Base-by-base conservation (phyloP, 2,329 filamentous ascomycete species). In the Penicillium sp. region DNA sequence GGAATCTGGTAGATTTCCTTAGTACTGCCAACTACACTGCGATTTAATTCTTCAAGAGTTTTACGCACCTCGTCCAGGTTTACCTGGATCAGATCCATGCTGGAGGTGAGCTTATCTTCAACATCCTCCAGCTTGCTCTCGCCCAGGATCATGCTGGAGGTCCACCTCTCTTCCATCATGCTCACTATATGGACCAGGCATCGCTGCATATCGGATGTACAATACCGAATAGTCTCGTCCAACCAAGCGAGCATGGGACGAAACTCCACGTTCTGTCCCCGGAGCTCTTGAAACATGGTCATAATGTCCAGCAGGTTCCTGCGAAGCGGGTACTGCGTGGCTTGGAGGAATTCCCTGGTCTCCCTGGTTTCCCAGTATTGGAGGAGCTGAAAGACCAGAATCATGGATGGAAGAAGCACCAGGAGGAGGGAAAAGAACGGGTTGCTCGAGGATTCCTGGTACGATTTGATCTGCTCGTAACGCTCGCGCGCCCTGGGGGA, bases 151-250 rank as follows among this genome's bases (percentile, higher is more conserved):
- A 46, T 41, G 3, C 43, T 22, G 8, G 43, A 38, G 1, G 25
- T 38, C 16, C 39, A 45, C n/a, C 39, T 45, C 12, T 30, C 9
- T 39, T 45, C 42, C 42, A 45, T 45, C 7, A 19, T 7, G 11
- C 42, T 16, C 7, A 45, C 33, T 30, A 45, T 1, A 39, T 45
- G 42, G 13, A 45, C n/a, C 33, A 45, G 6, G 28, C 42, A 45
- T 30, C 14, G 27, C 22, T 45, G 42, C 10, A 45, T 25, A 8
- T 45, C 42, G 10, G 27, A 18, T 10, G 42, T 19, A n/a, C 16
- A 30, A 13, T 29, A 12, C 19, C 10, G 9, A 13, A 45, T 19
- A 3, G 22, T 4, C 2, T 45, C 13, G 10, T 25, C 42, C 27
- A 45, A 10, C 2, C 19, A 28, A 22, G 22, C 9, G 13, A 39